Base-by-base conservation (phyloP, 495 filamentous ascomycete genomes). In the Saxispiralis lemnorum region DNA sequence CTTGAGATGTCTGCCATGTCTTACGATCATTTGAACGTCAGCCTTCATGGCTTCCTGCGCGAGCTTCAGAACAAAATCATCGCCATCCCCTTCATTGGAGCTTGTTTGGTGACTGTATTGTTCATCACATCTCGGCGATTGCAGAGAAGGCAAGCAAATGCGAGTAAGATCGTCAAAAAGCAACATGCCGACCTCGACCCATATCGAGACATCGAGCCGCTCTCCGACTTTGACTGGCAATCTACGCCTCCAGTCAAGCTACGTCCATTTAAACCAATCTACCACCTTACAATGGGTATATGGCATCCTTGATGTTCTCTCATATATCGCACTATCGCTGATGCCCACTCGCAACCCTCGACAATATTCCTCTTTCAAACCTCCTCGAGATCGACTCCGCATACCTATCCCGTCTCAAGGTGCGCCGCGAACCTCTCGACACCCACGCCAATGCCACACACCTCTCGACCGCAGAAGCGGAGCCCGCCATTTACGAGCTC, bases 241-340 rank as follows among this genome's bases (percentile, higher is more conserved):
- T 59, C 61, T 0, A 72, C 67, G n/a, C 62, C 71, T 31, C 81
- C 79, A 0, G 43, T 70, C 2, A 66, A 76, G 39, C 64, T 80
- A 10, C 66, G 79, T 7, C 76, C 76, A 1, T 84, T 83, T 58
- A 81, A 77, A 51, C 69, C 76, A 11, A 79, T 67, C 34, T 83
- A 79, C 52, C 67, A 82, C 48, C 63, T 83, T 43, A 79, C 78
- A 1, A 83, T 86, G 79, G 76, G 79, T 78, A 59, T 31, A 59
- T 44, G 4, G 5, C 2, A 34, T 19, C 3, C 28, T 10, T 10
- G 15, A 10, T 1, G 16, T 13, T 2, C 16, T 9, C 12, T 11
- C 35, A 21, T 3, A 17, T n/a, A 33, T n/a, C n/a, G n/a, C n/a
- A n/a, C n/a, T n/a, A 31, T 13, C 12, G 51, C 20, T 35, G 41